Evolutionary conservation across 192 early-diverging fungal genomes (phyloP).

Genomic region (Gorgonomyces haynaldii): DNA sequence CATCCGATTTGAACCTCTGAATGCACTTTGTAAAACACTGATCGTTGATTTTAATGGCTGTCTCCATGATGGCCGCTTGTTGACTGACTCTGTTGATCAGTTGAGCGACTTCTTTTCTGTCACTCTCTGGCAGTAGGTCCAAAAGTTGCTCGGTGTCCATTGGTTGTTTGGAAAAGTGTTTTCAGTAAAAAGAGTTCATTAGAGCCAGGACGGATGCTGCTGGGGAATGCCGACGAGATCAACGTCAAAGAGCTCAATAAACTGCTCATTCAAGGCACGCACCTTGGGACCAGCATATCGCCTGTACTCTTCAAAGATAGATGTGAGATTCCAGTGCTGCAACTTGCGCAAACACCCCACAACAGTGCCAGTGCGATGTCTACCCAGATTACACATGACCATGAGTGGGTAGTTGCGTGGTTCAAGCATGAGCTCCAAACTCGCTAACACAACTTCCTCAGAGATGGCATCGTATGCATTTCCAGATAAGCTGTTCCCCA

Average conservation of each 20-base stretch:
- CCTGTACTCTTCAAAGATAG: conserved; percentile 97
- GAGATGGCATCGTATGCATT: conserved; percentile 97
- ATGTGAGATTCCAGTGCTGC: conserved; percentile 95
- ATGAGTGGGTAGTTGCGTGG: conserved; percentile 87
- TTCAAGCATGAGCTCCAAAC: conserved; percentile 69
- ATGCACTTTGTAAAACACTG: too few relatives aligned
- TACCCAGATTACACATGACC: conserved; percentile 67
- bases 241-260: conserved; percentile 79
- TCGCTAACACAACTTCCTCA: conserved; percentile 84
- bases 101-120: too few relatives aligned
- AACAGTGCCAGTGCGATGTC: conserved; percentile 97
- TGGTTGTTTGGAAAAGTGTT: too few relatives aligned
- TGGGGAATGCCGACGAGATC: conserved; percentile 58
- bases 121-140: too few relatives aligned
- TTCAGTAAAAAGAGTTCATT: background rate
- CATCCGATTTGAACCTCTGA: too few relatives aligned
- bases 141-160: too few relatives aligned
- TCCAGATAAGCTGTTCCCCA: conserved; percentile 70
- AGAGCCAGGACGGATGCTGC: conserved; percentile 3
- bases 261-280: conserved; percentile 83
- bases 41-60: too few relatives aligned
- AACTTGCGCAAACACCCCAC: conserved; percentile 96
- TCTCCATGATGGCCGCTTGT: too few relatives aligned
- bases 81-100: too few relatives aligned
- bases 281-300: conserved; percentile 93